Evolutionary conservation across 148 eudicot genomes (phyloP), one percentile per base, ranked within the genome.

Genomic region (Chenopodium quinoa): DNA sequence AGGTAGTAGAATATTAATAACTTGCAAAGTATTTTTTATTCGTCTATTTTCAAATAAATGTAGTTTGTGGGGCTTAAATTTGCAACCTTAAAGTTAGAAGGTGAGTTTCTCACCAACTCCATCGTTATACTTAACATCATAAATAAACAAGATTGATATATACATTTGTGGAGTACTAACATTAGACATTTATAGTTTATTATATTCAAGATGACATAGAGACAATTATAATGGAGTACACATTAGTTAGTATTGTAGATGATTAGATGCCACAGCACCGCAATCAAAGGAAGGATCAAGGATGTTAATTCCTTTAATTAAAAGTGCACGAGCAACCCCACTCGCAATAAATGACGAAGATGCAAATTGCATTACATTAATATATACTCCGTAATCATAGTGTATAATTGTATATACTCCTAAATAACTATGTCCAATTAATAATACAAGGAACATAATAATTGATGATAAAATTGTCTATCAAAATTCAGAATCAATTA

Each of bases 401-500:
- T 40, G 44, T 22, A 72, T 20, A 8, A 19, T 20, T 8, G 9
- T 72, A 40, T 34, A 70, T 70, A 29, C 47, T 32, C 23, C 73
- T 7, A 70, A 32, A 70, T 66, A 4, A 70, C 73, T 37, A 40
- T 71, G 74, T 71, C 7, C 25, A 37, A 71, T 9, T 6, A 0
- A 71, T 29, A 40, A 40, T 40, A 40, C 44, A 40, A 40, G 44
- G 44, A 40, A 40, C 44, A 40, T 40, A 68, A 17, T 27, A n/a
- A 37, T 2, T 44, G 14, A 50, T 62, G 7, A 62, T 0, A 5
- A 77, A 19, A 8, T 67, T 71, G 81, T 69, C 58, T 20, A 58
- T 79, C 34, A 52, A 70, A 58, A 71, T 73, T 27, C 12, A 70
- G 74, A 32, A 54, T 74, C 69, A 75, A 67, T 79, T 13, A 75